Evolutionary conservation across 1,284 basidiomycete species (phyloP).

Genomic region (Cutaneotrichosporon arboriforme): DNA sequence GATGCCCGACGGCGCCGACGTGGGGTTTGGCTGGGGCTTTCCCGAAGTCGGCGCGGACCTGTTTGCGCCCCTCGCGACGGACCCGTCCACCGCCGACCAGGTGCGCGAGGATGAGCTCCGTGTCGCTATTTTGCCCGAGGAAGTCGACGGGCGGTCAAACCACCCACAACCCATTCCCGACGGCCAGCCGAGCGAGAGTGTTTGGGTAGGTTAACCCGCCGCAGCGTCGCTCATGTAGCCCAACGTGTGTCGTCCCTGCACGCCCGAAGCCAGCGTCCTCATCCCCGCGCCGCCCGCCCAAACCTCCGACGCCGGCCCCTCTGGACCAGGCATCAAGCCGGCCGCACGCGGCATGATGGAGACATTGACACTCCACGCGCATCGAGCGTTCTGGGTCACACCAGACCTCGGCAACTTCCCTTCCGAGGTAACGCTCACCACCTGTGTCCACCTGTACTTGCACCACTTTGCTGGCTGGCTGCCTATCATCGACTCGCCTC

Average conservation of each 20-base stretch:
- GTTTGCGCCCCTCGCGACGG: conserved; percentile 13
- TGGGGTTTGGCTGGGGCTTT: conserved; percentile 15
- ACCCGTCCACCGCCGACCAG: background rate
- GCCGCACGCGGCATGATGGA: conserved; percentile 13
- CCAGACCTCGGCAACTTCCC: conserved; percentile 23
- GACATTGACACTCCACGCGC: conserved; percentile 16
- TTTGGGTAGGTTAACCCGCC: conserved; percentile 6
- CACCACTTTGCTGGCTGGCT: conserved; percentile 22
- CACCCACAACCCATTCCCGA: conserved; percentile 15
- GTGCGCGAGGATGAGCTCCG: conserved; percentile 1
- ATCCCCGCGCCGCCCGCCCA: background rate
- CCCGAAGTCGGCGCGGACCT: conserved; percentile 10
- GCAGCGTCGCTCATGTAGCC: conserved; percentile 2
- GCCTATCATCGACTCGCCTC: conserved; percentile 15
- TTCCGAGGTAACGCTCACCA: conserved; percentile 13
- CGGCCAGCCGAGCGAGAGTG: conserved; percentile 17
- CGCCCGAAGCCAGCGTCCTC: conserved; percentile 13
- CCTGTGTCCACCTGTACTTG: conserved; percentile 22
- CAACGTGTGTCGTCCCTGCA: conserved; percentile 18
- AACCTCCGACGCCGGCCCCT: background rate
- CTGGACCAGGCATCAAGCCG: background rate
- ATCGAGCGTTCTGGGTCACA: conserved; percentile 16
- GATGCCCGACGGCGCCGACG: background rate
- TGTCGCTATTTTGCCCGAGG: conserved; percentile 10
- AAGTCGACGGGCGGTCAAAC: conserved; percentile 10